Evolutionary conservation across 768 basidiomycete genomes (phyloP).

Genomic region (Termitomyces sp.): DNA sequence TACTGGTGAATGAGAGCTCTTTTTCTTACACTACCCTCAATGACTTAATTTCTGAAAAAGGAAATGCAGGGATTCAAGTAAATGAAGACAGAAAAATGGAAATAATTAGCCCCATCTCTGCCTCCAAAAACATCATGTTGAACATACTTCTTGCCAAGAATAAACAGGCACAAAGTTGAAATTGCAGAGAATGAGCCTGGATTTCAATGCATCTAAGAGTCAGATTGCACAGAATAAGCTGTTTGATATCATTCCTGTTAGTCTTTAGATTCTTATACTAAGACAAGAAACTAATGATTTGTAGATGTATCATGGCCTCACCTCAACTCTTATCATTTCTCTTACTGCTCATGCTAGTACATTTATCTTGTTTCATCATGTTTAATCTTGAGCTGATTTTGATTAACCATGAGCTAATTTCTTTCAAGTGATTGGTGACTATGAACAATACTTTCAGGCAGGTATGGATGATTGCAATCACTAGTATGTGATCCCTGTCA

Average conservation of each 20-base stretch:
- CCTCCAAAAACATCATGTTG: constrained; percentile 81
- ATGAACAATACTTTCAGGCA: constrained; percentile 45
- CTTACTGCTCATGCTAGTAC: constrained; percentile 94
- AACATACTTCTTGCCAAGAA: constrained; percentile 97
- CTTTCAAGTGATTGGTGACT: constrained; percentile 73
- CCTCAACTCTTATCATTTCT: constrained; percentile 89
- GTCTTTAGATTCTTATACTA: constrained; percentile 23
- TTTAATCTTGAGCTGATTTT: constrained; percentile 1
- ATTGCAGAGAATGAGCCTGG: constrained; percentile 97
- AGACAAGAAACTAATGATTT: not conserved
- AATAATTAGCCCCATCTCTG: constrained; percentile 82
- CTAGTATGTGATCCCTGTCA: constrained; percentile 46
- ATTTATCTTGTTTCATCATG: constrained; percentile 27
- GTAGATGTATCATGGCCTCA: constrained; percentile 62
- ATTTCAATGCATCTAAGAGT: constrained; percentile 87
- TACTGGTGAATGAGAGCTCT: constrained; percentile 51
- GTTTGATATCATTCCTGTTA: constrained; percentile 88
- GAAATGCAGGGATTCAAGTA: too few relatives aligned
- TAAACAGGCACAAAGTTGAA: constrained; percentile 94
- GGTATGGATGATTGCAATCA: constrained; percentile 77
- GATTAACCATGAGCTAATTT: too few relatives aligned
- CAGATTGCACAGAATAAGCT: constrained; percentile 66
- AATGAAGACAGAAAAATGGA: too few relatives aligned
- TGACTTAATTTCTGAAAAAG: too few relatives aligned
- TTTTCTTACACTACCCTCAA: too few relatives aligned